These are phyloP conservation scores for Zygnema cylindricum DNA, from an alignment of 139 green algal genomes.

Conservation along the genomic window DNA sequence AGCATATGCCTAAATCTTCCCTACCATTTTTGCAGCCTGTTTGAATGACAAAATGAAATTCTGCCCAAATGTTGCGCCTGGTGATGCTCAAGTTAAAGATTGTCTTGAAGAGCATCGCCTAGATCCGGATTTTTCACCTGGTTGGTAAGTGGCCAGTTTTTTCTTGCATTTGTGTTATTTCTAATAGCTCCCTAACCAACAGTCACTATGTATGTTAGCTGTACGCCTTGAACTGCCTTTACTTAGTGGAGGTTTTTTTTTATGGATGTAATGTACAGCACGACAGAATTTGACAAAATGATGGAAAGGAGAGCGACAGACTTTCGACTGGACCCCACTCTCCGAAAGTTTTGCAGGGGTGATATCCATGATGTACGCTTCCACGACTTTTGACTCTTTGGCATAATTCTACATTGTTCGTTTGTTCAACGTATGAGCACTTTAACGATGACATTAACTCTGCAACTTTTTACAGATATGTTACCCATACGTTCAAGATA, in stretches of 20 bases:
- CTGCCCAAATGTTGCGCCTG: slow-evolving; percentile 69
- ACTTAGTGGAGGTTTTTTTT: too few species aligned
- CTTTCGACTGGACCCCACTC: slow-evolving; percentile 60
- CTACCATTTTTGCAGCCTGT: slow-evolving; percentile 66
- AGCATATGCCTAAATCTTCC: slow-evolving; percentile 1
- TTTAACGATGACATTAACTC: too few species aligned
- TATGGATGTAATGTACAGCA: slow-evolving; percentile 62
- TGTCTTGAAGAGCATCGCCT: slow-evolving; percentile 64
- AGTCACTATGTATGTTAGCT: not conserved
- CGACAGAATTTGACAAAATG: slow-evolving; percentile 65
- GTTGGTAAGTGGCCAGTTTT: slow-evolving; percentile 29
- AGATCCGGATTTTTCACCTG: slow-evolving; percentile 39
- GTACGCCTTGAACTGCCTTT: not conserved
- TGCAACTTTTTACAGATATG: not conserved
- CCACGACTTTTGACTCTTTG: not conserved
- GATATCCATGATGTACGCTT: slow-evolving; percentile 65
- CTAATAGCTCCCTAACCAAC: not conserved
- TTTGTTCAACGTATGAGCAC: too few species aligned
- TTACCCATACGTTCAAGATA: not conserved
- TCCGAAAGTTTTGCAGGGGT: slow-evolving; percentile 53
- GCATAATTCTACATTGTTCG: too few species aligned
- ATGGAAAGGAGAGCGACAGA: slow-evolving; percentile 61
- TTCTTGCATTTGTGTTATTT: too few species aligned
- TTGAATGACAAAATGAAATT: slow-evolving; percentile 75
- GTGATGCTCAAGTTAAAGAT: slow-evolving; percentile 72